Base-by-base conservation (phyloP, 257 asterid species). In the Coffea eugenioides region DNA sequence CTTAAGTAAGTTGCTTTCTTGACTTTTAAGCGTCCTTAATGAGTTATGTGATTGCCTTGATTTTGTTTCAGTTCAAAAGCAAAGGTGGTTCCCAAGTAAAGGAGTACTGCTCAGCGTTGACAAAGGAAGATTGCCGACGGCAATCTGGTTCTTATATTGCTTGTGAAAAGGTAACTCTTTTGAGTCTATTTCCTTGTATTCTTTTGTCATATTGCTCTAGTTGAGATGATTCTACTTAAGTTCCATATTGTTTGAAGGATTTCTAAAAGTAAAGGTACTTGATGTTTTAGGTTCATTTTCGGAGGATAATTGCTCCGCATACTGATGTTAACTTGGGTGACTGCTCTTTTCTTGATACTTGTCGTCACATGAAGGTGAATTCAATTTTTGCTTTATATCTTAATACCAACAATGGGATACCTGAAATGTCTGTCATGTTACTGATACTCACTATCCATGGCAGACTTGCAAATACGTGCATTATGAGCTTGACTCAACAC, bases 401-500 rank as follows among this genome's bases (percentile, higher is more conserved):
- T 78, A 79, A 61, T 82, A 82, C 59, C 64, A 70, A 45, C 77
- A 13, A 18, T 64, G n/a, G 21, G 70, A 71, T 57, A 41, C 5
- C 69, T 79, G 59, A 20, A 39, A 39, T 61, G 48, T 75, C 46
- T 56, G 49, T 79, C 62, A 77, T 27, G 25, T 65, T 68, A 45
- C 43, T 51, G 59, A 76, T 48, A 18, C 54, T 54, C 34, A 6
- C 77, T 72, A 20, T 31, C 57, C 48, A 70, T 79, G 71, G 78
- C 83, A 96, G 99, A 96, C 99, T 31, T 94, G 99, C 95, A 96
- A 96, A 86, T 96, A 94, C 84, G 98, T 96, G 79, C 99, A 96
- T 83, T 96, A 96, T 67, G 99, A 96, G 87, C 98, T 96, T 23
- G 99, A 96, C 87, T 87, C 99, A 73, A 91, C 97, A 65, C 96